These are phyloP conservation scores for Beauveria pseudobassiana DNA, from an alignment of 2,329 filamentous ascomycete genomes.

Conservation along the genomic window DNA sequence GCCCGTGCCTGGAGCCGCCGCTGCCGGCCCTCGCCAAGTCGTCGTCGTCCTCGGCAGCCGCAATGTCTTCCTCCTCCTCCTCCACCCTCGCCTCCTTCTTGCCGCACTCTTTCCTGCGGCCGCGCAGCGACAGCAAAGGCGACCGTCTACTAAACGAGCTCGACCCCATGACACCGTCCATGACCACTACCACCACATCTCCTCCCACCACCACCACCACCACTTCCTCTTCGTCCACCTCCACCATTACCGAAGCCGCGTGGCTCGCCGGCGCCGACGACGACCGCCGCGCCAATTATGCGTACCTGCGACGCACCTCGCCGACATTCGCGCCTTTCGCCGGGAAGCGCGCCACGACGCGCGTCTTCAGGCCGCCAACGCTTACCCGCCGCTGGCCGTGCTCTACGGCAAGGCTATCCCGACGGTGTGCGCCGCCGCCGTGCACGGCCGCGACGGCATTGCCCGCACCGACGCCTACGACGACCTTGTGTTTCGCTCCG, in stretches of 20 bases:
- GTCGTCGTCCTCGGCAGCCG: constrained; percentile 13
- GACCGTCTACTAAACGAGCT: constrained; percentile 38
- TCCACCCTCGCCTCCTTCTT: constrained; percentile 44
- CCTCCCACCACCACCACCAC: constrained; percentile 11
- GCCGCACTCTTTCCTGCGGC: constrained; percentile 33
- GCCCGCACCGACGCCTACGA: constrained; percentile 73
- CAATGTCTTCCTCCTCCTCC: constrained; percentile 14
- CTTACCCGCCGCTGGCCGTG: constrained; percentile 73
- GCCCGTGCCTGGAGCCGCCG: constrained; percentile 65
- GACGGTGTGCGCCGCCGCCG: constrained; percentile 75
- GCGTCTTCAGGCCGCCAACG: constrained; percentile 54
- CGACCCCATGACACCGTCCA: constrained; percentile 20
- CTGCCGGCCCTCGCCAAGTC: constrained; percentile 47
- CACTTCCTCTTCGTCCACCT: neutral
- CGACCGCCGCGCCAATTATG: constrained; percentile 29
- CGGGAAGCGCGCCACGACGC: constrained; percentile 59
- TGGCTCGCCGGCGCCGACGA: constrained; percentile 17
- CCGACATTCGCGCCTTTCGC: constrained; percentile 67
- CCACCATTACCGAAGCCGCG: constrained; percentile 10
- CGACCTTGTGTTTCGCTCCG: constrained; percentile 75
- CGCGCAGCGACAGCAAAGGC: constrained; percentile 35
- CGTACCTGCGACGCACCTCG: constrained; percentile 72
- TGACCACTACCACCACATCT: constrained; percentile 16
- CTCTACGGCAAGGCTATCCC: constrained; percentile 84
- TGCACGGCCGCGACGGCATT: constrained; percentile 66